Conservation (phyloP, 2,329 filamentous ascomycete species). For the Fusarium sp. region DNA sequence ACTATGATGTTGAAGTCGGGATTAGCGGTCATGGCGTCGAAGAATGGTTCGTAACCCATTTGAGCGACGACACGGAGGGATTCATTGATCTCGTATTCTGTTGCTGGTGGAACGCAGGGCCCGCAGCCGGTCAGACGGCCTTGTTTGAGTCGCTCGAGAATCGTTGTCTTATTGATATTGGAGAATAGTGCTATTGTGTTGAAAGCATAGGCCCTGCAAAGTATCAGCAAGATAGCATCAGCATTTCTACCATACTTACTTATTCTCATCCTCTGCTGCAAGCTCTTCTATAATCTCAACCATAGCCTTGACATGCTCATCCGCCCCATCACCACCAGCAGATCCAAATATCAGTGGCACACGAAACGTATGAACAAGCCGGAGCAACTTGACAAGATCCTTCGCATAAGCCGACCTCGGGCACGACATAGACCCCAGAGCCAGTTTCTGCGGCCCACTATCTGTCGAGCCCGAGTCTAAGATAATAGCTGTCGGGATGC, state of each 20-base stretch:
- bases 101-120: constrained; percentile 52
- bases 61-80: constrained; percentile 54
- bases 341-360: constrained; percentile 55
- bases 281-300: constrained; percentile 48
- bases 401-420: constrained; percentile 51
- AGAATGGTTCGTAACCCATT: constrained; percentile 57
- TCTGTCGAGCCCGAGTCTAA: constrained; percentile 50
- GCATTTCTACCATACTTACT: neutral
- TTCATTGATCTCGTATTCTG: constrained; percentile 48
- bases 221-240: neutral
- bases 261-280: constrained; percentile 2
- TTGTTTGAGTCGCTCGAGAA: constrained; percentile 44
- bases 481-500: constrained; percentile 48
- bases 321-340: constrained; percentile 58
- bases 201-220: constrained; percentile 30
- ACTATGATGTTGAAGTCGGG: constrained; percentile 59
- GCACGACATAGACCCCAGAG: constrained; percentile 52
- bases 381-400: constrained; percentile 53
- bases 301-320: constrained; percentile 54
- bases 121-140: constrained; percentile 51
- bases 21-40: constrained; percentile 51
- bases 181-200: constrained; percentile 52
- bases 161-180: constrained; percentile 46
- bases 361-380: constrained; percentile 45
- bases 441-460: constrained; percentile 53